Conservation (phyloP, 495 filamentous ascomycete genomes). For the Xylaria venustula region DNA sequence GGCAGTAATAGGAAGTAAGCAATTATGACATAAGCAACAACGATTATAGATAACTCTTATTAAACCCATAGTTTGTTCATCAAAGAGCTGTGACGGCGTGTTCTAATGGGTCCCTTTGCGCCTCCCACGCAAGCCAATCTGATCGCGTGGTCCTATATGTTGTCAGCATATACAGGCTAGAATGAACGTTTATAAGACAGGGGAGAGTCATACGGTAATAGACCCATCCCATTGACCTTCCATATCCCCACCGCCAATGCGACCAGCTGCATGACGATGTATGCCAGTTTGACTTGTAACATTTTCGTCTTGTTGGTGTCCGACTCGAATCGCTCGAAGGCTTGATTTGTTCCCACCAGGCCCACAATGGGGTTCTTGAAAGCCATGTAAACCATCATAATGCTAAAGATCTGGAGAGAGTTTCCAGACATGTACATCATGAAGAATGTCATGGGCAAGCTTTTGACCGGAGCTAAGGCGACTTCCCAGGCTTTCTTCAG, state of each 20-base stretch:
- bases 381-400: constrained; percentile 99
- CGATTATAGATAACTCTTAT: not conserved
- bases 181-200: not conserved
- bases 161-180: constrained; percentile 21
- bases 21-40: not conserved
- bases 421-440: constrained; percentile 99
- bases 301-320: constrained; percentile 71
- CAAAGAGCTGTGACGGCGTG: constrained; percentile 59
- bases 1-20: not conserved
- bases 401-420: constrained; percentile 96
- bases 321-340: constrained; percentile 86
- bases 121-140: constrained; percentile 96
- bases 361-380: constrained; percentile 96
- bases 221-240: constrained; percentile 96
- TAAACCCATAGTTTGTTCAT: not conserved
- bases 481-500: constrained; percentile 99
- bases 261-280: constrained; percentile 80
- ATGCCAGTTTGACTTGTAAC: constrained; percentile 77
- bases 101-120: constrained; percentile 72
- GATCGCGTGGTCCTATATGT: constrained; percentile 76
- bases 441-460: constrained; percentile 94
- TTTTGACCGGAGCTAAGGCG: constrained; percentile 89
- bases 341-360: constrained; percentile 70
- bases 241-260: constrained; percentile 84
- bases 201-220: constrained; percentile 72